Evolutionary conservation across 2,329 filamentous ascomycete species (phyloP).

Genomic region (Stromatinia cepivora): DNA sequence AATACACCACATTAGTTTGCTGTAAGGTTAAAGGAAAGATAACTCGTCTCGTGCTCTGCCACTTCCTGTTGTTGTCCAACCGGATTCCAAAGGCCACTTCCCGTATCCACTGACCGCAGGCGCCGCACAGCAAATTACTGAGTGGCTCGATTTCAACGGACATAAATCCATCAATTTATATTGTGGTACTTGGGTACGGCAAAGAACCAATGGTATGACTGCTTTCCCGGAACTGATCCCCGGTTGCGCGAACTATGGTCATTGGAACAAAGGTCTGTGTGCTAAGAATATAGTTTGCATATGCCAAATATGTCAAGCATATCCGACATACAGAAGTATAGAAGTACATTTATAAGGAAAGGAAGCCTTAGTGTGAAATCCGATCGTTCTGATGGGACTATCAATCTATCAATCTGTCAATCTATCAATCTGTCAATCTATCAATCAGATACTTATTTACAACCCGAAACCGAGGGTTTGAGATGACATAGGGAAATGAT

Average conservation of each 20-base stretch:
- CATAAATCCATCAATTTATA: conserved; percentile 6
- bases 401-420: no score
- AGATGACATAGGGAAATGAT: not conserved
- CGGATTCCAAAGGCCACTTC: conserved; percentile 10
- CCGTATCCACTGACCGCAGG: conserved; percentile 2
- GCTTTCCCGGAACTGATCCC: not conserved
- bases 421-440: no score
- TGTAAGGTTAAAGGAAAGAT: not conserved
- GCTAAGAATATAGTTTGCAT: not conserved
- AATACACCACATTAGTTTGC: conserved; percentile 20
- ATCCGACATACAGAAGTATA: not conserved
- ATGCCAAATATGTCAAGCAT: not conserved
- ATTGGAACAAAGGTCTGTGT: not conserved
- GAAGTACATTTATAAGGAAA: no score
- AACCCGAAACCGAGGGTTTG: not conserved
- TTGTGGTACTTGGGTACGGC: not conserved
- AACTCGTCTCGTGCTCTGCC: not conserved
- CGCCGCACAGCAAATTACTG: not conserved
- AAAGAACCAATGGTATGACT: conserved; percentile 1
- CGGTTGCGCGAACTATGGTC: conserved; percentile 4
- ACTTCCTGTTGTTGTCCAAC: not conserved
- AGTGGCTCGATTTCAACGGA: not conserved
- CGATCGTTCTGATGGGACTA: not conserved
- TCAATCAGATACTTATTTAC: not conserved
- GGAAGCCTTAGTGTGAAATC: no score